Evolutionary conservation across 768 basidiomycete genomes (phyloP), one percentile per base, ranked within the genome.

Genomic region (Hypholoma fasciculare): DNA sequence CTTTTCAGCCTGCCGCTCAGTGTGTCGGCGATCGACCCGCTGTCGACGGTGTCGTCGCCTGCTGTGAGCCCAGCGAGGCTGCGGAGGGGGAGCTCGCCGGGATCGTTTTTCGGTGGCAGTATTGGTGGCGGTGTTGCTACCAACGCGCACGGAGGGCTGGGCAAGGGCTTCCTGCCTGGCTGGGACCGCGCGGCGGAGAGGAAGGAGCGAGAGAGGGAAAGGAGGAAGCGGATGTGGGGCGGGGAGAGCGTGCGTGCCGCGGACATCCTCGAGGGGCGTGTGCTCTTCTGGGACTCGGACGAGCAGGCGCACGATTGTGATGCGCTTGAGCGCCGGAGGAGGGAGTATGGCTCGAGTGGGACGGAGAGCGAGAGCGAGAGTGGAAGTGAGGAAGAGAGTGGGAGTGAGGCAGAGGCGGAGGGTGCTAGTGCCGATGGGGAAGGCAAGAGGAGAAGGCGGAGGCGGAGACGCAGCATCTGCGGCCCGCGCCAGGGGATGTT

Each of bases 21-120:
- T 17, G 80, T 88, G 42, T 82, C 83, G 26, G 82, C 84, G 11
- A 88, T 92, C 72, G 82, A 92, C 58, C 90, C 90, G 50, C 72
- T 87, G 66, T 90, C 87, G n/a, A 91, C 88, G 7, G 79, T 92
- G 9, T 54, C 54, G n/a, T 54, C 54, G 19, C 54, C 54, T 14
- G 72, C 75, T 39, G 76, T 78, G 12, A 80, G 80, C 55, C 82
- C 83, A 37, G 66, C 73, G 14, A 39, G 56, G 20, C 56, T 47
- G 20, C 44, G 54, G 34, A 13, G 14, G n/a, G 7, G n/a, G 6
- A n/a, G 44, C 43, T 20, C 52, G 26, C 56, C 61, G 86, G 83
- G 58, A 4, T 23, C 83, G 85, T 0, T 34, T 19, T 27, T 23
- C 23, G 23, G 23, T 23, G 23, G 23, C 2, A 23, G 23, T 23